Evolutionary conservation across 352 stramenopile species (phyloP).

Genomic region (Pythium scleroteichum): DNA sequence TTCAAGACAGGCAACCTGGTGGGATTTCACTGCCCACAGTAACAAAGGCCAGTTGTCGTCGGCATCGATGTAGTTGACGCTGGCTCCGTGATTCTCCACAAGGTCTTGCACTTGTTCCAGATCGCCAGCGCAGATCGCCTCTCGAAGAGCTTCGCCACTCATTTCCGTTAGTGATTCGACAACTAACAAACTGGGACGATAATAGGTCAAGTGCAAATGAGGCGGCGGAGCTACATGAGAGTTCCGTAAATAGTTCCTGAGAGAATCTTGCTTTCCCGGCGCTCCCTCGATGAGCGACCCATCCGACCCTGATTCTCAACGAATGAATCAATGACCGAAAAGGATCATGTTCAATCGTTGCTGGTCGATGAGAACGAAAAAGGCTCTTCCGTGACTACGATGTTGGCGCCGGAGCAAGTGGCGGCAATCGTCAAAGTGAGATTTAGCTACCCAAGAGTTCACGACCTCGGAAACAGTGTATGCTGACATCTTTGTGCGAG

Average conservation of each 20-base stretch:
- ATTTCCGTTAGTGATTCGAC: too few species aligned
- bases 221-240: too few species aligned
- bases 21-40: conserved; percentile 44
- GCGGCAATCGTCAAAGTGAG: conserved; percentile 30
- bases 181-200: too few species aligned
- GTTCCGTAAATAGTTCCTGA: too few species aligned
- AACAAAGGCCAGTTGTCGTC: conserved; percentile 45
- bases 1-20: conserved; percentile 32
- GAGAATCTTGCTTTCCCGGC: too few species aligned
- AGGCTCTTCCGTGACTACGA: neutral
- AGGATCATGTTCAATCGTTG: too few species aligned
- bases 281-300: too few species aligned
- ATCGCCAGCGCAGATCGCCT: conserved; percentile 44
- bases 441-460: too few species aligned
- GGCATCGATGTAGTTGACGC: conserved; percentile 42
- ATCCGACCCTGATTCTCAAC: too few species aligned
- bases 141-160: conserved; percentile 40
- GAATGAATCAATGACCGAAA: too few species aligned
- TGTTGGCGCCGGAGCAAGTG: conserved; percentile 36
- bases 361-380: neutral
- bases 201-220: neutral
- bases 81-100: conserved; percentile 30
- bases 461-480: too few species aligned
- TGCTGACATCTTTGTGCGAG: too few species aligned
- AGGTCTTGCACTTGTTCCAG: conserved; percentile 21